Percentiles rank a stretch among this genome's conserved stretches.
phyloP scores from a whole-genome alignment of 176 grass and related monocot genomes.

The Bolboschoenus planiculmis region DNA sequence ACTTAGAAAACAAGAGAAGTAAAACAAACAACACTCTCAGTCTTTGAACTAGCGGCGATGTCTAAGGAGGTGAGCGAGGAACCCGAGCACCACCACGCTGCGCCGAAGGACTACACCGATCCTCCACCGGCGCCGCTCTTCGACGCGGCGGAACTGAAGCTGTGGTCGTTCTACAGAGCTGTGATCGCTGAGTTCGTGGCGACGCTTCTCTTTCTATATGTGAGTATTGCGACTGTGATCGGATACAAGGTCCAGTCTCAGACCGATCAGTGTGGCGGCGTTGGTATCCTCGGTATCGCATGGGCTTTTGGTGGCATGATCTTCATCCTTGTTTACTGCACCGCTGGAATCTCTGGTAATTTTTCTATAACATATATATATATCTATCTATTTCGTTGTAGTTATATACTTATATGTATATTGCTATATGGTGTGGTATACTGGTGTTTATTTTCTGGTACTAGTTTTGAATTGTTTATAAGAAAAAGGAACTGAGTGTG shows the following conservation, averaged over 20 bases:
- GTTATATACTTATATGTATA: background rate
- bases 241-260: constrained; percentile 12
- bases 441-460: background rate
- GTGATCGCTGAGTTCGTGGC: constrained; percentile 20
- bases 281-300: constrained; percentile 19
- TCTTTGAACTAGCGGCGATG: background rate
- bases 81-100: constrained; percentile 3
- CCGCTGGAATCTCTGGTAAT: constrained; percentile 25
- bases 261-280: constrained; percentile 1
- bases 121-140: constrained; percentile 11
- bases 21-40: background rate
- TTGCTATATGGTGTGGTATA: background rate
- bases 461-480: background rate
- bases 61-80: constrained; percentile 18
- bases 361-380: background rate
- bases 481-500: background rate
- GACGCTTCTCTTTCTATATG: constrained; percentile 11
- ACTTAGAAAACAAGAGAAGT: background rate
- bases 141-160: constrained; percentile 1
- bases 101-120: constrained; percentile 19
- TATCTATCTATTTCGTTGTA: background rate
- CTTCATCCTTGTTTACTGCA: constrained; percentile 29
- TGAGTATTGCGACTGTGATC: constrained; percentile 15
- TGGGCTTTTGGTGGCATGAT: constrained; percentile 32
- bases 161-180: constrained; percentile 24